These are phyloP conservation scores for Aspergillus eucalypticola DNA, from an alignment of 2,329 filamentous ascomycete genomes.

Conservation along the genomic window DNA sequence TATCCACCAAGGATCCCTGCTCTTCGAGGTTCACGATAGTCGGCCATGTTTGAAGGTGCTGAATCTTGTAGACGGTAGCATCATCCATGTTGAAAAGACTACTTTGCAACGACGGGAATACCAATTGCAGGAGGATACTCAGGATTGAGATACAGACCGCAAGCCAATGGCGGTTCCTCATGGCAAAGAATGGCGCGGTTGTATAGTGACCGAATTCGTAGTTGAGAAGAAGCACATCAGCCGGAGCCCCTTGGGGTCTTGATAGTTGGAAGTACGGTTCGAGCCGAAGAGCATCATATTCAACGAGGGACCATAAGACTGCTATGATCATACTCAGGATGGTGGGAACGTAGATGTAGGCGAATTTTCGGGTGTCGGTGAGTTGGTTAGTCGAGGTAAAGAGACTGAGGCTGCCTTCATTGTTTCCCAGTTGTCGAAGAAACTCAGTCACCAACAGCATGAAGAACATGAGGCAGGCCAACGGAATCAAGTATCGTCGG, in stretches of 20 bases:
- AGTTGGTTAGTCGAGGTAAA: constrained; percentile 8
- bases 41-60: constrained; percentile 10
- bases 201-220: constrained; percentile 13
- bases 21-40: background rate
- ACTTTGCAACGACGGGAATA: constrained; percentile 6
- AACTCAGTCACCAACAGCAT: constrained; percentile 6
- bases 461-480: constrained; percentile 4
- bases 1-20: background rate
- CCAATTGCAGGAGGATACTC: constrained; percentile 9
- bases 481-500: constrained; percentile 3
- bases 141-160: constrained; percentile 8
- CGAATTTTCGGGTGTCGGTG: background rate
- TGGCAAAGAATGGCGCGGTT: constrained; percentile 7
- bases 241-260: constrained; percentile 5
- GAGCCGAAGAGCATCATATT: constrained; percentile 11
- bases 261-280: constrained; percentile 12
- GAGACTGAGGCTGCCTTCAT: constrained; percentile 4
- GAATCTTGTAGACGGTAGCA: background rate
- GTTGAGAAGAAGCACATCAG: constrained; percentile 10
- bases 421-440: constrained; percentile 4
- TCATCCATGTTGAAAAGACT: constrained; percentile 6
- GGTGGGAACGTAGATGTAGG: constrained; percentile 9
- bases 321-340: constrained; percentile 8
- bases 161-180: constrained; percentile 10
- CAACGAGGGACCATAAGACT: constrained; percentile 9